These are phyloP conservation scores for Meyerozyma elateridarum DNA, from an alignment of 1,139 yeast genomes.

Conservation along the genomic window DNA sequence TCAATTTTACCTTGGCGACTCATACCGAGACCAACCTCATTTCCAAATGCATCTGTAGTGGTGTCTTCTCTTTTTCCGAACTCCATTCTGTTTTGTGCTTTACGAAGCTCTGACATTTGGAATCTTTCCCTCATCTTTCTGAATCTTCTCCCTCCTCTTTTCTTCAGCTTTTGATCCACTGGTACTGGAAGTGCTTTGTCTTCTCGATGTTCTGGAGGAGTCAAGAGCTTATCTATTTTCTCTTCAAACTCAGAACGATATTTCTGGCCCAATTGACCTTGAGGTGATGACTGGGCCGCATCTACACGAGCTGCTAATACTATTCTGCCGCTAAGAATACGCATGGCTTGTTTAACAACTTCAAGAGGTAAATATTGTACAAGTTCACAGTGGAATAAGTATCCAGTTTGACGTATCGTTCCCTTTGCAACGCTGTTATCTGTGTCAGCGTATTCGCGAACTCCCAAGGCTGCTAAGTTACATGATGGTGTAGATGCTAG, in stretches of 20 bases:
- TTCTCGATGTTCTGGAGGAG: constrained; percentile 69
- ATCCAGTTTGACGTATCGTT: constrained; percentile 63
- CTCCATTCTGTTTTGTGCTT: constrained; percentile 78
- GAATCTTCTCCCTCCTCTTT: constrained; percentile 80
- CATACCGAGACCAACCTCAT: constrained; percentile 82
- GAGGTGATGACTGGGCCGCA: constrained; percentile 36
- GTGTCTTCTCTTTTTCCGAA: constrained; percentile 74
- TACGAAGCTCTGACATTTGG: constrained; percentile 74
- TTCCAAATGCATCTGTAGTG: constrained; percentile 63
- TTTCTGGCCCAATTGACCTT: constrained; percentile 53
- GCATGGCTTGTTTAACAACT: constrained; percentile 62
- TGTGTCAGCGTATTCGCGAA: constrained; percentile 45
- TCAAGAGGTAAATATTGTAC: constrained; percentile 55
- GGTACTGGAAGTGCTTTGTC: constrained; percentile 84
- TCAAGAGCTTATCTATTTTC: constrained; percentile 65
- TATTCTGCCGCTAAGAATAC: constrained; percentile 77
- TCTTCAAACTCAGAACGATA: constrained; percentile 57
- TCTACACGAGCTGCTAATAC: constrained; percentile 85
- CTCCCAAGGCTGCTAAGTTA: constrained; percentile 76
- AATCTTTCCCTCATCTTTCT: constrained; percentile 78
- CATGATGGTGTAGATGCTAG: constrained; percentile 76
- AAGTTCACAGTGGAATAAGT: constrained; percentile 48
- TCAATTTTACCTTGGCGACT: constrained; percentile 39
- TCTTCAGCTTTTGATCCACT: constrained; percentile 68
- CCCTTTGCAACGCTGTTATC: constrained; percentile 15